These are phyloP conservation scores for Epichloe sp. DNA, from an alignment of 2,329 filamentous ascomycete genomes.

Conservation along the genomic window DNA sequence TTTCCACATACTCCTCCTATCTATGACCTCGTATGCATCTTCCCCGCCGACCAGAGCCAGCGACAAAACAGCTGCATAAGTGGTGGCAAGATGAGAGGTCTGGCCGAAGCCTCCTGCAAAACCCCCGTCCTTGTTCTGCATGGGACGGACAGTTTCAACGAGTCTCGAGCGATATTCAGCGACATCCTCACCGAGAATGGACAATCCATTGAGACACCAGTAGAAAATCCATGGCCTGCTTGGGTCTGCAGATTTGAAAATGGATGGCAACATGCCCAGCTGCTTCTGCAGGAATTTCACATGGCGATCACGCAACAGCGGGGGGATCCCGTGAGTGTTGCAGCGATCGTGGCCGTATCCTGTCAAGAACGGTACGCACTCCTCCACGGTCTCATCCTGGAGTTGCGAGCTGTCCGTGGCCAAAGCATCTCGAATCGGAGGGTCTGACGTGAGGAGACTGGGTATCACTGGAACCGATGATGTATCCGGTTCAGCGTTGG, in stretches of 20 bases:
- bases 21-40: conserved; percentile 60
- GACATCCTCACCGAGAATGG: conserved; percentile 63
- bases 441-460: conserved; percentile 41
- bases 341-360: conserved; percentile 37
- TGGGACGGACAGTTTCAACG: conserved; percentile 59
- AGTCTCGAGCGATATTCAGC: conserved; percentile 54
- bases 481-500: conserved; percentile 8
- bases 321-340: conserved; percentile 63
- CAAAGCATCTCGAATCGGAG: conserved; percentile 52
- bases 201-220: conserved; percentile 71
- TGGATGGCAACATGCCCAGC: conserved; percentile 49
- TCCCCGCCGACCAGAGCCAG: conserved; percentile 67
- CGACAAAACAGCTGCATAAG: conserved; percentile 72
- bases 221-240: conserved; percentile 90
- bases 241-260: conserved; percentile 66
- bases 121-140: conserved; percentile 74
- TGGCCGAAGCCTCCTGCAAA: conserved; percentile 94
- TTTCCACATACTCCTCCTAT: conserved; percentile 77
- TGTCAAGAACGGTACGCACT: conserved; percentile 56
- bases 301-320: conserved; percentile 52
- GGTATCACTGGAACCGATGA: conserved; percentile 25
- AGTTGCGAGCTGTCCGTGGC: conserved; percentile 52
- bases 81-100: conserved; percentile 73
- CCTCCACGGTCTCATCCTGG: conserved; percentile 56
- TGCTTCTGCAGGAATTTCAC: conserved; percentile 47